Percentiles rank a stretch among this genome's conserved stretches.
Evolutionary conservation across 306 rosid genomes (phyloP).

Genomic region (Sesbania bispinosa): DNA sequence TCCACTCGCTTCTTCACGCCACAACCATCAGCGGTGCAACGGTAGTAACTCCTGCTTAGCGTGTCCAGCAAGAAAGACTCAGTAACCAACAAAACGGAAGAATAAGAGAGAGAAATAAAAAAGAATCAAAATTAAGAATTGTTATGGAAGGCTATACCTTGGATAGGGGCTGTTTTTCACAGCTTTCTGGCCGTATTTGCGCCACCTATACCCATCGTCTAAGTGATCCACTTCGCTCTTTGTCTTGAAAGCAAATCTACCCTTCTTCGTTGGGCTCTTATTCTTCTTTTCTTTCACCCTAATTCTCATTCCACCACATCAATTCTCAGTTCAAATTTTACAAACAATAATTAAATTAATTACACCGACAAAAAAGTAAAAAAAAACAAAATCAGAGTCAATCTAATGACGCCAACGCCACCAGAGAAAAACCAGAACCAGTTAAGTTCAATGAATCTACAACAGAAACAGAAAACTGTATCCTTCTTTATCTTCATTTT

Average conservation of each 20-base stretch:
- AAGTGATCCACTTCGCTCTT: slow-evolving; percentile 83
- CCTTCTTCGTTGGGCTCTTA: slow-evolving; percentile 73
- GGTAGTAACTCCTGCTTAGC: slow-evolving; percentile 77
- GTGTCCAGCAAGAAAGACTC: slow-evolving; percentile 9
- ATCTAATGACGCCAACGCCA: no score
- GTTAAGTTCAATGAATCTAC: no score
- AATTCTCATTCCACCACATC: not conserved
- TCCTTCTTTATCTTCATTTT: no score
- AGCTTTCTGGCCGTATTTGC: slow-evolving; percentile 96
- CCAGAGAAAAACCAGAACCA: no score
- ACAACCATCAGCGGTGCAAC: slow-evolving; percentile 74
- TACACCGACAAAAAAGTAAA: no score
- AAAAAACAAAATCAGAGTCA: no score
- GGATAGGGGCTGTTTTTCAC: slow-evolving; percentile 96
- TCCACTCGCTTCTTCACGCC: slow-evolving; percentile 94
- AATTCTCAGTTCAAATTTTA: no score
- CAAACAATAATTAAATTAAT: no score
- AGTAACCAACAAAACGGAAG: not conserved
- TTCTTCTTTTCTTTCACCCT: slow-evolving; percentile 80
- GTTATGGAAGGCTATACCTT: no score
- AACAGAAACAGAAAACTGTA: no score
- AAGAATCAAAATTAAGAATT: no score
- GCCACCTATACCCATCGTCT: slow-evolving; percentile 91
- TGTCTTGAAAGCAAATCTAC: slow-evolving; percentile 81
- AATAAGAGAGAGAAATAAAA: no score